Evolutionary conservation across 1,139 yeast genomes (phyloP).

Genomic region (Nakaseomyces uthaithaninus): DNA sequence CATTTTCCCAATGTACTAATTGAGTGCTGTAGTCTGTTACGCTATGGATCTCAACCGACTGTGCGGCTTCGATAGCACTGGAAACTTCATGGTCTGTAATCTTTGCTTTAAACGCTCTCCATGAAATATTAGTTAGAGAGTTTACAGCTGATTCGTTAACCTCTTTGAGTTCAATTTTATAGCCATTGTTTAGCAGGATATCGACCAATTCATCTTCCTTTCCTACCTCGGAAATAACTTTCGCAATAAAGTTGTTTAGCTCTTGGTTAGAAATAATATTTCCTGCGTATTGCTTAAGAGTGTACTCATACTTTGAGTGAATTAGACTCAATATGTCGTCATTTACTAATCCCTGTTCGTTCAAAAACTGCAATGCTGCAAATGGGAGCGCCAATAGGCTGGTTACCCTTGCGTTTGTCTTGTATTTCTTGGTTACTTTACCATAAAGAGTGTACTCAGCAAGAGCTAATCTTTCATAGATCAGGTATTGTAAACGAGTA

Average conservation of each 20-base stretch:
- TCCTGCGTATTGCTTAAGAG: slow-evolving; percentile 26
- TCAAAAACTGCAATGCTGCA: slow-evolving; percentile 21
- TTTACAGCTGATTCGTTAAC: slow-evolving; percentile 22
- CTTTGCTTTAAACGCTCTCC: slow-evolving; percentile 70
- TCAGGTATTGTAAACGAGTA: slow-evolving; percentile 48
- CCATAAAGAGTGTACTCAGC: slow-evolving; percentile 41
- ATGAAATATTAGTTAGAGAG: slow-evolving; percentile 39
- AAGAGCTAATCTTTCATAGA: slow-evolving; percentile 50
- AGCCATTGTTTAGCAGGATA: slow-evolving; percentile 36
- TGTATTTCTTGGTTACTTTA: slow-evolving; percentile 49
- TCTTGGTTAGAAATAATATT: slow-evolving; percentile 20
- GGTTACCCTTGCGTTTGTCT: slow-evolving; percentile 22
- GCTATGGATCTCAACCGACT: slow-evolving; percentile 25
- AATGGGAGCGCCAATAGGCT: slow-evolving; percentile 21
- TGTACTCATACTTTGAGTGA: slow-evolving; percentile 25
- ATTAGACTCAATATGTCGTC: slow-evolving; percentile 17
- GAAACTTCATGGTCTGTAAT: slow-evolving; percentile 70
- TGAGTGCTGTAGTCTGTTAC: slow-evolving; percentile 40
- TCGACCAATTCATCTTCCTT: slow-evolving; percentile 37
- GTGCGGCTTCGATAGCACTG: slow-evolving; percentile 38
- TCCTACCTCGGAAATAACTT: slow-evolving; percentile 14
- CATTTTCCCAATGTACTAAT: slow-evolving; percentile 50
- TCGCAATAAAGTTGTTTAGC: slow-evolving; percentile 19
- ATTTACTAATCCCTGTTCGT: slow-evolving; percentile 13
- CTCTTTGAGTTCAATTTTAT: slow-evolving; percentile 14